Conservation (phyloP, 768 basidiomycete species). For the Macrolepiota fuliginosa region DNA sequence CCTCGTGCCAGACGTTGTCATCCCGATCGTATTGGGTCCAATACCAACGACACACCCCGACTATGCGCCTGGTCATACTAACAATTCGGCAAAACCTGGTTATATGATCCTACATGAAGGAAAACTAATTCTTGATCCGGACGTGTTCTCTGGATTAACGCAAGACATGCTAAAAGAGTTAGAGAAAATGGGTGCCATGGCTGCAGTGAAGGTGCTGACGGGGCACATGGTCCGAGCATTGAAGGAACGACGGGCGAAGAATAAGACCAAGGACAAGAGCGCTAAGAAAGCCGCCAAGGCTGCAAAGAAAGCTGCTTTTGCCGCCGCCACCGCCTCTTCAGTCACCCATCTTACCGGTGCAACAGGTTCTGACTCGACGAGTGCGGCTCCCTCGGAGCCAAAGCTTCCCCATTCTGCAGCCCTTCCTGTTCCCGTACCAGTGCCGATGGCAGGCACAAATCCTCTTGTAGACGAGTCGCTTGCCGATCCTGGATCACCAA, state of each 20-base stretch:
- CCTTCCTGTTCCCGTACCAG: slow-evolving; percentile 26
- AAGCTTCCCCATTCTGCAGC: slow-evolving; percentile 6
- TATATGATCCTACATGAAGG: slow-evolving; percentile 84
- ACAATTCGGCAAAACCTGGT: slow-evolving; percentile 50
- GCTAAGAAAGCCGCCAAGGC: slow-evolving; percentile 25
- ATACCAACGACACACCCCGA: slow-evolving; percentile 63
- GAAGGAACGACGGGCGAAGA: slow-evolving; percentile 65
- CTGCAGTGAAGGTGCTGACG: slow-evolving; percentile 79
- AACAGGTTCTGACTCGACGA: slow-evolving; percentile 5
- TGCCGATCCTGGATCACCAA: slow-evolving; percentile 45
- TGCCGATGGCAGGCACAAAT: slow-evolving; percentile 17
- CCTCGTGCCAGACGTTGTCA: slow-evolving; percentile 52
- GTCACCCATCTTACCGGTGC: not conserved
- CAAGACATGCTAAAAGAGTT: slow-evolving; percentile 71
- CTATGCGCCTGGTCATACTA: slow-evolving; percentile 42
- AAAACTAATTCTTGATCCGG: slow-evolving; percentile 79
- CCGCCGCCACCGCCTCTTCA: slow-evolving; percentile 3
- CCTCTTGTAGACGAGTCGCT: slow-evolving; percentile 16
- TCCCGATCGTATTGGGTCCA: slow-evolving; percentile 77
- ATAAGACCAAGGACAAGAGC: slow-evolving; percentile 38
- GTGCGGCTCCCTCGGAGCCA: slow-evolving; percentile 4
- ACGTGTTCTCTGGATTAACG: slow-evolving; percentile 77
- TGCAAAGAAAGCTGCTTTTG: slow-evolving; percentile 24
- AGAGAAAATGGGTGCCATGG: slow-evolving; percentile 78
- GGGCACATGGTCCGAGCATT: slow-evolving; percentile 82